Percentiles rank a stretch among this genome's conserved stretches.
These are phyloP conservation scores for Mucor racemosus DNA, from an alignment of 371 early-diverging fungal species.

Conservation along the genomic window DNA sequence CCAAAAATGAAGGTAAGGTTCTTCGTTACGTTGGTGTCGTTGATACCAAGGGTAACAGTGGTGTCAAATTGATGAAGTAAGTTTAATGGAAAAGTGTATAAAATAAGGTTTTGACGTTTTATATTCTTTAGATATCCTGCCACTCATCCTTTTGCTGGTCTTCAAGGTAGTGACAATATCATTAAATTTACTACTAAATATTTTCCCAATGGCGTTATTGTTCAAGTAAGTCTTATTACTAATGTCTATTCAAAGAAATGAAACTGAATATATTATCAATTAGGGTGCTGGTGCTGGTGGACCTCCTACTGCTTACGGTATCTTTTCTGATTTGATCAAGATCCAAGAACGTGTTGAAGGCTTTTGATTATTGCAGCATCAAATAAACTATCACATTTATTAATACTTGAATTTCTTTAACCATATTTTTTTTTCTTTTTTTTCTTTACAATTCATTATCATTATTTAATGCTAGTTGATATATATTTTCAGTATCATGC, in stretches of 20 bases:
- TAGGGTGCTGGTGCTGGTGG: slow-evolving; percentile 95
- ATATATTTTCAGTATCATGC: too few species aligned
- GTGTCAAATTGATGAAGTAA: slow-evolving; percentile 80
- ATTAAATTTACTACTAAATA: slow-evolving; percentile 93
- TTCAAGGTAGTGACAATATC: slow-evolving; percentile 95
- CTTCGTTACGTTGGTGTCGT: slow-evolving; percentile 93
- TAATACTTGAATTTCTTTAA: too few species aligned
- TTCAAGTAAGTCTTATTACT: slow-evolving; percentile 57
- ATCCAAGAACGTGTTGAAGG: slow-evolving; percentile 70
- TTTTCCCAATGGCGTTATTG: slow-evolving; percentile 92
- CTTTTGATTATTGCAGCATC: slow-evolving; percentile 20
- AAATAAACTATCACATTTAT: too few species aligned
- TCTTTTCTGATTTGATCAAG: slow-evolving; percentile 89
- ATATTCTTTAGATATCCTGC: slow-evolving; percentile 65
- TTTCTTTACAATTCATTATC: too few species aligned
- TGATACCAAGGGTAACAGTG: slow-evolving; percentile 71
- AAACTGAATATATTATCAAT: not conserved
- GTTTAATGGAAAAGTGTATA: not conserved
- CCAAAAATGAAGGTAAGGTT: slow-evolving; percentile 71
- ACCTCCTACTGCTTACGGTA: slow-evolving; percentile 96
- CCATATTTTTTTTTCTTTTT: too few species aligned
- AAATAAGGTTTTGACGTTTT: not conserved
- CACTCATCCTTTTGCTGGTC: slow-evolving; percentile 91
- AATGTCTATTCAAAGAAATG: not conserved
- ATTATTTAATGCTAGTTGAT: too few species aligned